Evolutionary conservation across 805 yeast genomes (phyloP).

Genomic region (Ogataea henricii): DNA sequence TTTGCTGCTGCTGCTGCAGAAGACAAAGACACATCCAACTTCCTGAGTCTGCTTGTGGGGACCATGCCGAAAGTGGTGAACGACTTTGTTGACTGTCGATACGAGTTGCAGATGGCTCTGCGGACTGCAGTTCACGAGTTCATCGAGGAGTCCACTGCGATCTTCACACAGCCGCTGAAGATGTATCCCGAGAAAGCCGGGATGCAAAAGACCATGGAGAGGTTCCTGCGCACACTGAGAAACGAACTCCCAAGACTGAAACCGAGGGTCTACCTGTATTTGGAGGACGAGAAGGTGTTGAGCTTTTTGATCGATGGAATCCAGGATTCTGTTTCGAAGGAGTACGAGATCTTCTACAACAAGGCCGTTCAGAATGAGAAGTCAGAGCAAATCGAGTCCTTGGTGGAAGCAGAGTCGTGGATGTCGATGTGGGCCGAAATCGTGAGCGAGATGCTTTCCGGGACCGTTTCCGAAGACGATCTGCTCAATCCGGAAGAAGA

Average conservation of each 20-base stretch:
- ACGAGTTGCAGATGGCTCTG: conserved; percentile 72
- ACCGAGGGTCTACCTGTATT: conserved; percentile 51
- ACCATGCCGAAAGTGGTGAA: conserved; percentile 78
- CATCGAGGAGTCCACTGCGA: conserved; percentile 56
- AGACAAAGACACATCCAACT: conserved; percentile 12
- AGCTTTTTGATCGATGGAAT: conserved; percentile 62
- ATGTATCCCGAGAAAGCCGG: conserved; percentile 18
- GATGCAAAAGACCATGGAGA: conserved; percentile 23
- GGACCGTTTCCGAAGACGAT: conserved; percentile 17
- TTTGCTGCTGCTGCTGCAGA: conserved; percentile 20
- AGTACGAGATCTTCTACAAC: conserved; percentile 57
- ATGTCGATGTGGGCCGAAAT: conserved; percentile 39
- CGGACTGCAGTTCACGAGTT: conserved; percentile 70
- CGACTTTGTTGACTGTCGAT: conserved; percentile 75
- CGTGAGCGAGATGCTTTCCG: conserved; percentile 34
- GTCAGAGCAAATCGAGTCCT: conserved; percentile 41
- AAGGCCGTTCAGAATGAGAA: conserved; percentile 30
- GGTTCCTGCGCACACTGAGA: conserved; percentile 51
- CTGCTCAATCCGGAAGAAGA: conserved; percentile 15
- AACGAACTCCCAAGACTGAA: conserved; percentile 59
- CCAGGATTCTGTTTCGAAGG: conserved; percentile 58
- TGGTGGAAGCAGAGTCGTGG: conserved; percentile 68
- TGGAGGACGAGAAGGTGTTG: conserved; percentile 56
- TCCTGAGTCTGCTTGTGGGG: conserved; percentile 41
- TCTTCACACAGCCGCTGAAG: conserved; percentile 50